Conservation (phyloP, 2,329 filamentous ascomycete species). For the Nectriaceae sp. region DNA sequence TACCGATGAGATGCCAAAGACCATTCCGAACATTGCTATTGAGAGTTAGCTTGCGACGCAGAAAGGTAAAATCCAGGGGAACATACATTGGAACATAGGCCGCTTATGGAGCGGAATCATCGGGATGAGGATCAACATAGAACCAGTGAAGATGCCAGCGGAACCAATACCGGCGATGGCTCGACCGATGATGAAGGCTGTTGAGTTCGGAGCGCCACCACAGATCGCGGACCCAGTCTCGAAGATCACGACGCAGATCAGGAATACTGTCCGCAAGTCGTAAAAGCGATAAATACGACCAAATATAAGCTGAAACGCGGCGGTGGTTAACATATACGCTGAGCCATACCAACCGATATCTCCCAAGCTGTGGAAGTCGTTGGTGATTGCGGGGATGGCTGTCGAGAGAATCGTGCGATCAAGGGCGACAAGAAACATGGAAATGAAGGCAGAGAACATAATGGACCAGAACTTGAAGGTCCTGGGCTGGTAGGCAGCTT, state of each 20-base stretch:
- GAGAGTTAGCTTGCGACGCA: slow-evolving; percentile 13
- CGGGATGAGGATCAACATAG: slow-evolving; percentile 57
- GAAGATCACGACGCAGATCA: slow-evolving; percentile 51
- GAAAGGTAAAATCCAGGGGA: neutral
- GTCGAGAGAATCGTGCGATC: slow-evolving; percentile 59
- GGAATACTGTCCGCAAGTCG: slow-evolving; percentile 49
- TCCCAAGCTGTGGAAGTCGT: slow-evolving; percentile 57
- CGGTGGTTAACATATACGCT: slow-evolving; percentile 61
- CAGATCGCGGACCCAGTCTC: slow-evolving; percentile 57
- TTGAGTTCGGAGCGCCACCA: slow-evolving; percentile 54
- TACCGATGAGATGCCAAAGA: slow-evolving; percentile 57
- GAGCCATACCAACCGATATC: slow-evolving; percentile 68
- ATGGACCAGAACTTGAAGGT: slow-evolving; percentile 58
- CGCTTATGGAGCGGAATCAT: slow-evolving; percentile 62
- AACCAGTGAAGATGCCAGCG: slow-evolving; percentile 59
- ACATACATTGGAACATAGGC: slow-evolving; percentile 55
- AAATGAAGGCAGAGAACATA: slow-evolving; percentile 54
- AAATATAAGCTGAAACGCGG: slow-evolving; percentile 54
- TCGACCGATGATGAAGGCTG: slow-evolving; percentile 56
- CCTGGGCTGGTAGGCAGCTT: slow-evolving; percentile 52
- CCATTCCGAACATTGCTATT: slow-evolving; percentile 52
- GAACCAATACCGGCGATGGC: slow-evolving; percentile 58
- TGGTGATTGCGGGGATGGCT: slow-evolving; percentile 56
- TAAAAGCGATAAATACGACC: slow-evolving; percentile 58
- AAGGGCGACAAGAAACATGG: slow-evolving; percentile 60